Conservation (phyloP, 202 grass and related monocot species). For the Bolboschoenoplectus hybrid region DNA sequence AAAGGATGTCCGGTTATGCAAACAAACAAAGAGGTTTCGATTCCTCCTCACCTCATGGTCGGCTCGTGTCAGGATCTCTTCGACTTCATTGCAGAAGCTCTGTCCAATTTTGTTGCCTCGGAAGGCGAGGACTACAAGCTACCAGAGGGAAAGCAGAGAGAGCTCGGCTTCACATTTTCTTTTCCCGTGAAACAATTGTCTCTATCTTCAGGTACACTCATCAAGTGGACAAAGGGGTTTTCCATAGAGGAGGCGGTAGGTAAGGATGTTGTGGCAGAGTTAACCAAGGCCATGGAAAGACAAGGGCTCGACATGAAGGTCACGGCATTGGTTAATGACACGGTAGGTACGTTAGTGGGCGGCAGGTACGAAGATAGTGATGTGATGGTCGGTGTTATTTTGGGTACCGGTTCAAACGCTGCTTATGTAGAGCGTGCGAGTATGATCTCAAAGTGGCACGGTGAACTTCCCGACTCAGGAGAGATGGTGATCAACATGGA, state of each 20-base stretch:
- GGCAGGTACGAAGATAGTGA: constrained; percentile 72
- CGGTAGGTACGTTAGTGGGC: constrained; percentile 66
- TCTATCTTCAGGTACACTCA: constrained; percentile 51
- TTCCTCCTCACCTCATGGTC: constrained; percentile 72
- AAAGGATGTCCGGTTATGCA: constrained; percentile 59
- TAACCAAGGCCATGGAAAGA: constrained; percentile 53
- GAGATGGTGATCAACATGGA: constrained; percentile 94
- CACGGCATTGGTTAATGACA: constrained; percentile 67
- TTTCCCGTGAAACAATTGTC: constrained; percentile 56
- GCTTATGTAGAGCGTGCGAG: constrained; percentile 66
- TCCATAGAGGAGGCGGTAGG: constrained; percentile 48
- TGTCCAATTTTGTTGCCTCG: constrained; percentile 48
- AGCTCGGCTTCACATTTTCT: constrained; percentile 62
- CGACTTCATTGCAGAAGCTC: constrained; percentile 56
- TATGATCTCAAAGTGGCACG: constrained; percentile 65
- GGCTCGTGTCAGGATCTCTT: constrained; percentile 54
- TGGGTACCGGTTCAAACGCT: constrained; percentile 82
- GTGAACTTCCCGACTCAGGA: constrained; percentile 56
- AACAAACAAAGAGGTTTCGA: constrained; percentile 62
- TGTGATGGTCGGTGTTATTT: constrained; percentile 54
- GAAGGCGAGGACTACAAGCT: constrained; percentile 53
- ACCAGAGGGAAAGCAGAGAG: constrained; percentile 53
- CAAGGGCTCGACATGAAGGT: constrained; percentile 60
- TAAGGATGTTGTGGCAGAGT: constrained; percentile 52
- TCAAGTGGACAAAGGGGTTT: constrained; percentile 66